Conservation (phyloP, 202 grass and related monocot genomes). For the Panicum hallii region DNA sequence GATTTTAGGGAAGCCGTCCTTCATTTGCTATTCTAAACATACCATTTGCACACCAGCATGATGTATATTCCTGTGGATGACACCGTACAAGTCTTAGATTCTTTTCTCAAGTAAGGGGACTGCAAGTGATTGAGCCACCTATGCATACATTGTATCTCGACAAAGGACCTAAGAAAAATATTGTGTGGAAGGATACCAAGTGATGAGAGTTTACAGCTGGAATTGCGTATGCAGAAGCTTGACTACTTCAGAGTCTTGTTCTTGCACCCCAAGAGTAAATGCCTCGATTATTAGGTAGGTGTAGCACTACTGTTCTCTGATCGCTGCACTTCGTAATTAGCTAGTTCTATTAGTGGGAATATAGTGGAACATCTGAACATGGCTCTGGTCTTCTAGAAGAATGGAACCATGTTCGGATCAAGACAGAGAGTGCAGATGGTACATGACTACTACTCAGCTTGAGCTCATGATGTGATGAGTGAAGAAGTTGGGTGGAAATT, state of each 20-base stretch:
- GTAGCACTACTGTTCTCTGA: background rate
- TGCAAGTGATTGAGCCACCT: background rate
- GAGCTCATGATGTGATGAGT: background rate
- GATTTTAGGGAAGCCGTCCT: background rate
- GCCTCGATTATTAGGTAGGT: slow-evolving; percentile 26
- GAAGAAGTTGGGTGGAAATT: background rate
- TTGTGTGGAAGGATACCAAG: background rate
- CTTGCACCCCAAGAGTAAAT: slow-evolving; percentile 28
- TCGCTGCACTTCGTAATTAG: slow-evolving; percentile 19
- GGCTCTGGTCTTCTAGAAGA: slow-evolving; percentile 14
- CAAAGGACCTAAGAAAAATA: background rate
- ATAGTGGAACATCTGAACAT: background rate
- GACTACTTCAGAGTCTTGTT: slow-evolving; percentile 7
- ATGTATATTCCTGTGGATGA: slow-evolving; percentile 13
- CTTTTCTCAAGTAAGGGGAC: background rate
- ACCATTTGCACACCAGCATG: slow-evolving; percentile 23
- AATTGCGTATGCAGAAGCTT: slow-evolving; percentile 44
- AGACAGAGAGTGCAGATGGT: background rate
- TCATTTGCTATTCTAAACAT: background rate
- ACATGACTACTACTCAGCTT: background rate
- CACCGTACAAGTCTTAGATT: background rate
- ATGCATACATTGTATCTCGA: slow-evolving; percentile 20
- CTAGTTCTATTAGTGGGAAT: background rate
- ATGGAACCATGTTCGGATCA: background rate
- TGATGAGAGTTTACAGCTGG: slow-evolving; percentile 25